phyloP scores from a whole-genome alignment of 108 stramenopile genomes.

The Fistulifera solaris region DNA sequence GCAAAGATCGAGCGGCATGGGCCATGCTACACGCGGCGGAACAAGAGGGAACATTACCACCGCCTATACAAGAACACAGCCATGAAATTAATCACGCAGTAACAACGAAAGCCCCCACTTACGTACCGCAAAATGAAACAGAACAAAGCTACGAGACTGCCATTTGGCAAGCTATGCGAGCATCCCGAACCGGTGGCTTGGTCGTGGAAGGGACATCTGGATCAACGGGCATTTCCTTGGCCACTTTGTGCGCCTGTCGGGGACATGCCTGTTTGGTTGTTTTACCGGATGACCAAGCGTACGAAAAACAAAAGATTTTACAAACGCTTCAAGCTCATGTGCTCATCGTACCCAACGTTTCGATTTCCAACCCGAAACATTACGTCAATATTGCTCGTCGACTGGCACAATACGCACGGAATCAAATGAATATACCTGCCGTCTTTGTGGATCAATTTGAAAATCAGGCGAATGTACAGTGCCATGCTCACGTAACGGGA shows the following conservation, averaged over 20 bases:
- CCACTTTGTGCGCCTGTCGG: constrained; percentile 66
- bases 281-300: constrained; percentile 93
- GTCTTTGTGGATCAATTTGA: constrained; percentile 97
- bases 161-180: constrained; percentile 14
- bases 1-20: constrained; percentile 88
- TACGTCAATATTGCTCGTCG: constrained; percentile 84
- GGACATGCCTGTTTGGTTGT: constrained; percentile 86
- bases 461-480: constrained; percentile 76
- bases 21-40: constrained; percentile 80
- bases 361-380: constrained; percentile 91
- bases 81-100: neutral
- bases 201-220: constrained; percentile 95
- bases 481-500: constrained; percentile 79
- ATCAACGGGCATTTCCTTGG: constrained; percentile 92
- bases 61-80: constrained; percentile 15
- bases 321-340: constrained; percentile 73
- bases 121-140: constrained; percentile 8
- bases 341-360: constrained; percentile 69
- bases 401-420: constrained; percentile 29
- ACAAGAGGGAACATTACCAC: constrained; percentile 39
- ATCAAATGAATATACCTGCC: constrained; percentile 31
- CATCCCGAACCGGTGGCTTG: constrained; percentile 46
- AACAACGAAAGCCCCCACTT: too few species aligned
- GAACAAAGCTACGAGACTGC: constrained; percentile 21
- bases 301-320: constrained; percentile 72